Conservation (phyloP, 2,329 filamentous ascomycete species). For the Aaosphaeria pasadenensis region DNA sequence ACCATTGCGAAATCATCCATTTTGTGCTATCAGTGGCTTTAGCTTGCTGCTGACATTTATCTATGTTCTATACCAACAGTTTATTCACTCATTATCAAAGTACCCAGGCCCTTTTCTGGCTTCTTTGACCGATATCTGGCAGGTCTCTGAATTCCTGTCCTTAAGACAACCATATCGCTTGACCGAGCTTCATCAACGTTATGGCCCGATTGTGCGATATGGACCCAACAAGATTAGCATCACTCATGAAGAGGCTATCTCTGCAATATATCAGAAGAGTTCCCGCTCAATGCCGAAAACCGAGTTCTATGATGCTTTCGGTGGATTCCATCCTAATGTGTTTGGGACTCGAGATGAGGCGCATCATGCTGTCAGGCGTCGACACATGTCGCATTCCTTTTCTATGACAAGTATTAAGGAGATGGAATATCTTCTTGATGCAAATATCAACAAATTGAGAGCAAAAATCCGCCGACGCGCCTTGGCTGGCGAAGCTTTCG, state of each 20-base stretch:
- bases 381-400: slow-evolving; percentile 33
- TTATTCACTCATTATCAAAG: slow-evolving; percentile 24
- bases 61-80: background rate
- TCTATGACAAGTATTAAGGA: slow-evolving; percentile 32
- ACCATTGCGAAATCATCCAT: background rate
- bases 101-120: slow-evolving; percentile 31
- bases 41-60: background rate
- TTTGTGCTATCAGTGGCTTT: background rate
- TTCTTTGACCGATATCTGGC: slow-evolving; percentile 32
- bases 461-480: slow-evolving; percentile 5
- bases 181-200: slow-evolving; percentile 18
- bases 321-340: slow-evolving; percentile 27
- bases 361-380: slow-evolving; percentile 18
- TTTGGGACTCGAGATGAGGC: slow-evolving; percentile 33
- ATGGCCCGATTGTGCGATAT: slow-evolving; percentile 27
- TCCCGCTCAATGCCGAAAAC: slow-evolving; percentile 28
- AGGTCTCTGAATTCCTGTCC: slow-evolving; percentile 21
- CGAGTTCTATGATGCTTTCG: slow-evolving; percentile 35
- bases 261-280: slow-evolving; percentile 24
- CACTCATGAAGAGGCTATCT: slow-evolving; percentile 24
- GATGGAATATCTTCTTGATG: slow-evolving; percentile 35
- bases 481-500: slow-evolving; percentile 17
- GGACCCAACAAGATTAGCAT: slow-evolving; percentile 30
- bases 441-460: slow-evolving; percentile 26
- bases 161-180: slow-evolving; percentile 21